Evolutionary conservation across 2,329 filamentous ascomycete species (phyloP).

Genomic region (Fusarium beomiforme): DNA sequence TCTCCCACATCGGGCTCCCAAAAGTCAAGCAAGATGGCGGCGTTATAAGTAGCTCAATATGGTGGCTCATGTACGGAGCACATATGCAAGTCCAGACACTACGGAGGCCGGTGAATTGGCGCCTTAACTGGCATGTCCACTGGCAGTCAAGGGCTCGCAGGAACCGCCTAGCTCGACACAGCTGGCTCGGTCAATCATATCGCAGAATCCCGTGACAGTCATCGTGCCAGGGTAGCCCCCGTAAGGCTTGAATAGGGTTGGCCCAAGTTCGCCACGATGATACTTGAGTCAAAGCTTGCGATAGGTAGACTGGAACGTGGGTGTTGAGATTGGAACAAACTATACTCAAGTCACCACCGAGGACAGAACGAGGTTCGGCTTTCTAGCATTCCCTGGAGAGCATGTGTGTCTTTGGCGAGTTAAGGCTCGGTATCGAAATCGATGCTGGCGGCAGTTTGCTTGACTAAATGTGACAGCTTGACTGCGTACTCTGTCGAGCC

Average conservation of each 20-base stretch:
- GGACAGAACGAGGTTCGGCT: not conserved
- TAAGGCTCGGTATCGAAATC: not conserved
- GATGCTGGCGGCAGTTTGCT: not conserved
- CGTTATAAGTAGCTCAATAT: slow-evolving; percentile 5
- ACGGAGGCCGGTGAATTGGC: slow-evolving; percentile 23
- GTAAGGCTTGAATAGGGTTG: slow-evolving; percentile 23
- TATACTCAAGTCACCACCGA: slow-evolving; percentile 5
- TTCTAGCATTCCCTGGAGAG: not conserved
- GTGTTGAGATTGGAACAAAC: not conserved
- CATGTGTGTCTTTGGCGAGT: not conserved
- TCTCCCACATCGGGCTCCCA: slow-evolving; percentile 28
- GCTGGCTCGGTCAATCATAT: slow-evolving; percentile 36
- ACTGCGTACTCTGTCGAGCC: not conserved
- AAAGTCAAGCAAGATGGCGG: slow-evolving; percentile 25
- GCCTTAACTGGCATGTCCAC: slow-evolving; percentile 8
- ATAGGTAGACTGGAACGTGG: not conserved
- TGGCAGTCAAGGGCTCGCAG: slow-evolving; percentile 40
- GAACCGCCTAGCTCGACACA: slow-evolving; percentile 43
- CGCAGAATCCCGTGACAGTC: slow-evolving; percentile 18
- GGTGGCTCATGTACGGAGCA: slow-evolving; percentile 22
- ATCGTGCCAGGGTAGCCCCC: slow-evolving; percentile 23
- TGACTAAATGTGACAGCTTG: not conserved
- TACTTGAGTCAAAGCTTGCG: slow-evolving; percentile 3
- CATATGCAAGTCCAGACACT: slow-evolving; percentile 19
- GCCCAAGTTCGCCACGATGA: slow-evolving; percentile 7